Base-by-base conservation (phyloP, 441 rosid species). In the Euphorbia schlechtendalii region DNA sequence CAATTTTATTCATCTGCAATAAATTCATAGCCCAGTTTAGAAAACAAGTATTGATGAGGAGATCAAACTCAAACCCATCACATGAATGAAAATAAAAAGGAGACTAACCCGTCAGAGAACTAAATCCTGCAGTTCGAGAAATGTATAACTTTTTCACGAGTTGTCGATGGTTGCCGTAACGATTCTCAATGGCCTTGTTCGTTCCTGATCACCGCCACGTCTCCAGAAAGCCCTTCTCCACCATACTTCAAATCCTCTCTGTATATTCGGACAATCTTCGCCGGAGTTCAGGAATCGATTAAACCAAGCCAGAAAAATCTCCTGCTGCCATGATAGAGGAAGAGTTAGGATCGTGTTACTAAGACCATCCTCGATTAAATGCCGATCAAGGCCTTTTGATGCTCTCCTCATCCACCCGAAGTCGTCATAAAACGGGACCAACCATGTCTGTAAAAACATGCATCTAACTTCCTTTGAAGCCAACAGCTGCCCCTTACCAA, bases 371-470 rank as follows among this genome's bases (percentile, higher is more conserved):
- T 94, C 98, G 5, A 94, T 85, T 60, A 85, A 66, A 61, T 89
- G 93, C 55, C 85, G 76, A 74, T 91, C 98, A 11, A 94, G 92
- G 55, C 97, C 96, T 76, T 82, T 89, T 0, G 88, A 83, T 14
- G 92, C 94, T 76, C 96, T 86, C 74, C 83, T 85, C 96, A 91
- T 94, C 99, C 99, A 94, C 41, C 89, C 86, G 64, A 91, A 91
- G 79, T 94, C 98, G 54, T 87, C 86, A 45, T 94, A 94, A 71
- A 94, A 89, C 2, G 98, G 98, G 55, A 76, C 92, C 83, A 94
- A 73, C 99, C 99, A 94, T 54, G 96, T 91, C 73, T 74, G 83
- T 46, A 94, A 64, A 41, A 94, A 83, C 75, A 81, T 68, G 74
- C 78, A 85, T 73, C 96, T 81, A 14, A 76, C 83, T 68, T 91